Base-by-base conservation (phyloP, 441 rosid species). In the Cnidoscolus chayamansa region DNA sequence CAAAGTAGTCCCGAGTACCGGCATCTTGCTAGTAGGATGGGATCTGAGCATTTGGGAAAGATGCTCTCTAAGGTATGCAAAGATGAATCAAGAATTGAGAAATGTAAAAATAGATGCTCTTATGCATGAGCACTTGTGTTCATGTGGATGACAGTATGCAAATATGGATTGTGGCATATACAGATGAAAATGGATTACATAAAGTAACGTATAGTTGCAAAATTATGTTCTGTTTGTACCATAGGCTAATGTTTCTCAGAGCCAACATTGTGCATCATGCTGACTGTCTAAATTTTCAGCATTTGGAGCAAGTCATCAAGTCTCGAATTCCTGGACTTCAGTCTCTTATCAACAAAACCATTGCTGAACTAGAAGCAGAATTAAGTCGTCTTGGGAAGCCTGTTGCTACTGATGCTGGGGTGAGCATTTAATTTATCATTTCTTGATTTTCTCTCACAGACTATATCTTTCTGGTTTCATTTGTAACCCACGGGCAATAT, bases 251-350 rank as follows among this genome's bases (percentile, higher is more conserved):
- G 40, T 59, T 74, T 15, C 31, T 51, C 51, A 32, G 0, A 9
- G 32, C 19, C 31, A 63, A 35, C 37, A 35, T 4, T 40, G 45
- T 19, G 53, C 68, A 71, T 32, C 37, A 7, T 30, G 11, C 48
- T 77, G 19, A 72, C 32, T 40, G 47, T 70, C 65, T 43, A 76
- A 63, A 16, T 78, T 83, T 82, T 80, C 91, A 94, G 98, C 98
- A 94, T 80, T 79, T 94, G 84, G 98, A 94, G 81, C 86, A 84
- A 85, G 98, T 94, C 73, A 94, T 94, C 86, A 94, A 90, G 84
- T 89, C 97, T 13, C 83, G 97, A 76, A 90, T 94, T 71, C 98
- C 98, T 0, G 87, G 94, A 58, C 98, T 94, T 75, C 97, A 89
- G 81, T 82, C 96, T 64, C 91, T 92, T 60, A 90, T 94, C 75